These are phyloP conservation scores for Candida patagonica DNA, from an alignment of 805 yeast species.

Conservation along the genomic window DNA sequence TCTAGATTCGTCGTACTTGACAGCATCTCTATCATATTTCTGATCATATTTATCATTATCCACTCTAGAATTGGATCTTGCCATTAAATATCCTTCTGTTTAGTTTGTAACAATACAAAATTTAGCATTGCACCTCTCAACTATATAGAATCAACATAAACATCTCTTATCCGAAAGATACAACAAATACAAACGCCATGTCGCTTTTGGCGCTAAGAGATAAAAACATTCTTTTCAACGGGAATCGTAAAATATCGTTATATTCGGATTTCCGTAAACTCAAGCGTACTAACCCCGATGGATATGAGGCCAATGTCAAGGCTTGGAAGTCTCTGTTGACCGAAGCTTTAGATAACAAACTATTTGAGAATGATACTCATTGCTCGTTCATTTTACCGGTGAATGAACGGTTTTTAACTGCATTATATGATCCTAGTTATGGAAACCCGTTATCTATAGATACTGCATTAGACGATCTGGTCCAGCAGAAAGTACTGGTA, in stretches of 20 bases:
- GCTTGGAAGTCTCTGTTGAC: constrained; percentile 37
- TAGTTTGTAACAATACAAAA: too few species aligned
- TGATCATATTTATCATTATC: too few species aligned
- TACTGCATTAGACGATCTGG: constrained; percentile 24
- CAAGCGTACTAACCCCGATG: constrained; percentile 37
- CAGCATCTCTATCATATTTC: too few species aligned
- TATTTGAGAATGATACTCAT: constrained; percentile 22
- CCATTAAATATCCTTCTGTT: too few species aligned
- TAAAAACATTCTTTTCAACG: constrained; percentile 29
- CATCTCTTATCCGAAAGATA: background rate
- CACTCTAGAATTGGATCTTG: too few species aligned
- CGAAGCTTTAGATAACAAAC: constrained; percentile 20
- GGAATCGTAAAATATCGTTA: constrained; percentile 36
- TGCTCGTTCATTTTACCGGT: constrained; percentile 17
- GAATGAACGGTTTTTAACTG: constrained; percentile 17
- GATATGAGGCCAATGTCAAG: constrained; percentile 39
- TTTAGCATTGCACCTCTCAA: background rate
- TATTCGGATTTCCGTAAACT: constrained; percentile 40
- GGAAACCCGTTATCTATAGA: constrained; percentile 27
- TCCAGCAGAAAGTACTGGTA: constrained; percentile 17
- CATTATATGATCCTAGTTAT: constrained; percentile 18
- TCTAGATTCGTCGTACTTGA: too few species aligned
- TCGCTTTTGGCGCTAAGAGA: constrained; percentile 6
- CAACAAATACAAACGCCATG: background rate
- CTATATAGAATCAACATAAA: background rate